A percentile compares a stretch with the other conserved stretches of the same genome.
Conservation (phyloP, 2,329 filamentous ascomycete genomes). For the Trichoderma sp. region DNA sequence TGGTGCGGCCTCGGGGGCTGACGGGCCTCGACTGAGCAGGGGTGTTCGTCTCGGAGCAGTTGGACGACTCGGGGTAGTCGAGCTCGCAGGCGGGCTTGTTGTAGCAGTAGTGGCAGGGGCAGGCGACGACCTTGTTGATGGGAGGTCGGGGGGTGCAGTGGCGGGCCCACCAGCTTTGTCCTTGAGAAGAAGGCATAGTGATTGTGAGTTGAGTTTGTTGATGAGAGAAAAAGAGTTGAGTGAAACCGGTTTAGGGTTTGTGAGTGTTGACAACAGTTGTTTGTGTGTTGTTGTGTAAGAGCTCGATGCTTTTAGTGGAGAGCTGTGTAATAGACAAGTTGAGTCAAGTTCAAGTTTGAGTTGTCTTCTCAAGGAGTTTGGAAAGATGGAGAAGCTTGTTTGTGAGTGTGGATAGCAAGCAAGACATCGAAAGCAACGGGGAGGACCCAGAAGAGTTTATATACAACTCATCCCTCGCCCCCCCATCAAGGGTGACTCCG, state of each 20-base stretch:
- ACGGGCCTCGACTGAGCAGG: not conserved
- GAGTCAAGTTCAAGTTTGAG: not conserved
- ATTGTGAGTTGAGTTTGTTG: not conserved
- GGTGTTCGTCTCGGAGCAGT: not conserved
- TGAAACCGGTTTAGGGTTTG: not conserved
- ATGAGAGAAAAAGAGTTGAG: not conserved
- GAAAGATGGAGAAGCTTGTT: not conserved
- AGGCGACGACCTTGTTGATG: conserved; percentile 33
- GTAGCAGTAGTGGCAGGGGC: conserved; percentile 38
- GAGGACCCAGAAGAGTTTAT: not conserved
- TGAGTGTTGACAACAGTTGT: not conserved
- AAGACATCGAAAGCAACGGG: not conserved
- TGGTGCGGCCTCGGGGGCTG: not conserved
- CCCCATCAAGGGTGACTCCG: not conserved
- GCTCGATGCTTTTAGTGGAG: not conserved
- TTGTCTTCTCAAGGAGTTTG: not conserved
- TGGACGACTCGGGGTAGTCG: not conserved
- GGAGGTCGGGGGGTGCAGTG: conserved; percentile 41
- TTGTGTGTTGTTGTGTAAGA: not conserved
- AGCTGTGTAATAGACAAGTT: not conserved
- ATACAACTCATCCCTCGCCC: not conserved
- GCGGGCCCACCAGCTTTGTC: conserved; percentile 39
- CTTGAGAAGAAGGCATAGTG: conserved; percentile 35
- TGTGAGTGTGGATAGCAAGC: not conserved
- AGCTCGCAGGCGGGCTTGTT: conserved; percentile 20